phyloP scores from a whole-genome alignment of 495 filamentous ascomycete genomes.

The Penicillium atrosanguineum region DNA sequence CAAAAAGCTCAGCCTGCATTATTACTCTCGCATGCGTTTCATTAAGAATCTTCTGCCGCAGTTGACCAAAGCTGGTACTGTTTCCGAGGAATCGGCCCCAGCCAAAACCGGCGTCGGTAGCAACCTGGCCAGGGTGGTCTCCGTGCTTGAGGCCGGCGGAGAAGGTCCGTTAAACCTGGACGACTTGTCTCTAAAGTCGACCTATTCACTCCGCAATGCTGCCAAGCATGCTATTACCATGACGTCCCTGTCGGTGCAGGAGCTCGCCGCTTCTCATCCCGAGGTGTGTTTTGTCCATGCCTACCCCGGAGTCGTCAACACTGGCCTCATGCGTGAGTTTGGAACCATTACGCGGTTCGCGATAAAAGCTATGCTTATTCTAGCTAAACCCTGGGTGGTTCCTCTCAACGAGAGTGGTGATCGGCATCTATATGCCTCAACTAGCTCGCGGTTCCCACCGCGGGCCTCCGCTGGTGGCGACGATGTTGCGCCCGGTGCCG shows the following conservation, averaged over 20 bases:
- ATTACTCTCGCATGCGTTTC: conserved; percentile 69
- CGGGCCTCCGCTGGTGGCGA: not conserved
- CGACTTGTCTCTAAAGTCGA: conserved; percentile 45
- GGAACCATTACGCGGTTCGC: conserved; percentile 9
- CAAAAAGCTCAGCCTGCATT: conserved; percentile 52
- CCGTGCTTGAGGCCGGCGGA: conserved; percentile 49
- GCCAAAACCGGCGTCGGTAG: not conserved
- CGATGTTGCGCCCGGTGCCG: conserved; percentile 15
- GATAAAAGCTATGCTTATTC: conserved; percentile 5
- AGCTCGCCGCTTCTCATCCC: conserved; percentile 42
- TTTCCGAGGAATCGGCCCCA: not conserved
- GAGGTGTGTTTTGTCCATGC: conserved; percentile 57
- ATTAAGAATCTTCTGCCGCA: conserved; percentile 60
- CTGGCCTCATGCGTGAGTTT: conserved; percentile 29
- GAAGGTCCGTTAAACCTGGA: conserved; percentile 47
- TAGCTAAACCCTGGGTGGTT: conserved; percentile 28
- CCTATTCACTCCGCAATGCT: conserved; percentile 28
- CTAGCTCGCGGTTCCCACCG: conserved; percentile 37
- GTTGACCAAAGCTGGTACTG: conserved; percentile 37
- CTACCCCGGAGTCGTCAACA: conserved; percentile 54
- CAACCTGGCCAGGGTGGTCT: conserved; percentile 55
- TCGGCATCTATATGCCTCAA: conserved; percentile 44
- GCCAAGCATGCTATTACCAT: conserved; percentile 49
- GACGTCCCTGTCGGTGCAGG: conserved; percentile 44
- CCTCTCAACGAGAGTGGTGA: conserved; percentile 40